Evolutionary conservation across 352 stramenopile species (phyloP).

Genomic region (Globisporangium okanoganense): DNA sequence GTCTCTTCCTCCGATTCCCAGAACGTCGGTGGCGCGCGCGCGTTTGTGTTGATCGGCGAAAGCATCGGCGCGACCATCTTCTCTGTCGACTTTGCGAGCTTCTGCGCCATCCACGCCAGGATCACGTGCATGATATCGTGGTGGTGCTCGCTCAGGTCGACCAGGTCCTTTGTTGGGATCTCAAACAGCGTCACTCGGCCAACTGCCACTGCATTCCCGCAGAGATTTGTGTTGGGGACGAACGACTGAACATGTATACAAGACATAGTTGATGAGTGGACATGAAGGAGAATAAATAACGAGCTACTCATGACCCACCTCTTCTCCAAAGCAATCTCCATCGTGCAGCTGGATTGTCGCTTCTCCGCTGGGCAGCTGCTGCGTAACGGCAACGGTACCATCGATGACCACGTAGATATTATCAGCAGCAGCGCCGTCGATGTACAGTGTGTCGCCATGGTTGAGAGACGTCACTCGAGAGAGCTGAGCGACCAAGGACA

Average conservation of each 20-base stretch:
- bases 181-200: conserved; percentile 66
- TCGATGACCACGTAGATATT: conserved; percentile 71
- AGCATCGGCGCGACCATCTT: conserved; percentile 61
- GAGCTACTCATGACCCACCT: conserved; percentile 30
- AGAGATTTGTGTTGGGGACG: conserved; percentile 44
- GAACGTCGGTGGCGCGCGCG: conserved; percentile 14
- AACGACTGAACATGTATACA: conserved; percentile 47
- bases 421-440: conserved; percentile 33
- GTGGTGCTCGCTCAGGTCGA: conserved; percentile 77
- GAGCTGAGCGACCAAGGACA: conserved; percentile 72
- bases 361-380: conserved; percentile 13
- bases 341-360: conserved; percentile 47
- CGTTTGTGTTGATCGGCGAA: conserved; percentile 25
- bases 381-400: conserved; percentile 54
- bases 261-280: conserved; percentile 1
- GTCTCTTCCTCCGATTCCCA: conserved; percentile 37
- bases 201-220: conserved; percentile 37
- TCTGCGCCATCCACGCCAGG: conserved; percentile 74
- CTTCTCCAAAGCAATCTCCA: conserved; percentile 81
- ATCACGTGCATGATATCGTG: conserved; percentile 82
- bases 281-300: background rate
- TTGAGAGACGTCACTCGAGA: conserved; percentile 55
- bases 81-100: conserved; percentile 60
- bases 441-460: conserved; percentile 57
- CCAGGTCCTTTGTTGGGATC: conserved; percentile 70